These are phyloP conservation scores for Fusarium sp. DNA, from an alignment of 2,329 filamentous ascomycete genomes.

Conservation along the genomic window DNA sequence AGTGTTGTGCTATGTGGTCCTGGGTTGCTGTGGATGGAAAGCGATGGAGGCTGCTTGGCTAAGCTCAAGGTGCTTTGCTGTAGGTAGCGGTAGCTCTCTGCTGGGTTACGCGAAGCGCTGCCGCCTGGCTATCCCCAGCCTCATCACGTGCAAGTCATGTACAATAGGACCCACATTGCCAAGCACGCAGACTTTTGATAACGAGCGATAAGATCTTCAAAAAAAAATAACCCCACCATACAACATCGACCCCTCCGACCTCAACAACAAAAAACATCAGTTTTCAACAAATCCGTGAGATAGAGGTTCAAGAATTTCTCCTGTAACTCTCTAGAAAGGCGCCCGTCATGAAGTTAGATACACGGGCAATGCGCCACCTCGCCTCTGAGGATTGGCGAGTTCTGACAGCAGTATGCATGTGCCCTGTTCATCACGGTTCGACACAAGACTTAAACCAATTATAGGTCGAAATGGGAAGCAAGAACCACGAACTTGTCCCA, in stretches of 20 bases:
- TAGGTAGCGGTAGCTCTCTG: constrained; percentile 46
- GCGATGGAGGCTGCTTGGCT: constrained; percentile 49
- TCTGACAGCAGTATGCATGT: constrained; percentile 78
- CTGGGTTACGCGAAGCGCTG: constrained; percentile 56
- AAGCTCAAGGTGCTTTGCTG: constrained; percentile 47
- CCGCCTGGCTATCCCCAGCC: constrained; percentile 49
- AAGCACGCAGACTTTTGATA: background rate
- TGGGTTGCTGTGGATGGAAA: constrained; percentile 47
- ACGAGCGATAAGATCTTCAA: constrained; percentile 44
- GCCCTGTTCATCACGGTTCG: constrained; percentile 42
- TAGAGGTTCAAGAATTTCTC: background rate
- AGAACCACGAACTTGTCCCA: constrained; percentile 96
- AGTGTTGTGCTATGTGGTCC: constrained; percentile 34
- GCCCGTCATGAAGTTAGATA: constrained; percentile 87
- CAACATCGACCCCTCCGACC: constrained; percentile 36
- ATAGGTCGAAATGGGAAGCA: constrained; percentile 91
- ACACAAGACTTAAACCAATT: constrained; percentile 42
- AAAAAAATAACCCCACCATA: constrained; percentile 43
- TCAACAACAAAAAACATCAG: background rate
- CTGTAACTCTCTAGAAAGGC: background rate
- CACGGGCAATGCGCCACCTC: constrained; percentile 91
- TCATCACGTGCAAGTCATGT: constrained; percentile 43
- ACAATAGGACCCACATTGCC: background rate
- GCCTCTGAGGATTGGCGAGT: constrained; percentile 94
- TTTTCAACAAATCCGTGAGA: background rate